Conservation (phyloP, 2,329 filamentous ascomycete species). For the Aspergillus tamarii region DNA sequence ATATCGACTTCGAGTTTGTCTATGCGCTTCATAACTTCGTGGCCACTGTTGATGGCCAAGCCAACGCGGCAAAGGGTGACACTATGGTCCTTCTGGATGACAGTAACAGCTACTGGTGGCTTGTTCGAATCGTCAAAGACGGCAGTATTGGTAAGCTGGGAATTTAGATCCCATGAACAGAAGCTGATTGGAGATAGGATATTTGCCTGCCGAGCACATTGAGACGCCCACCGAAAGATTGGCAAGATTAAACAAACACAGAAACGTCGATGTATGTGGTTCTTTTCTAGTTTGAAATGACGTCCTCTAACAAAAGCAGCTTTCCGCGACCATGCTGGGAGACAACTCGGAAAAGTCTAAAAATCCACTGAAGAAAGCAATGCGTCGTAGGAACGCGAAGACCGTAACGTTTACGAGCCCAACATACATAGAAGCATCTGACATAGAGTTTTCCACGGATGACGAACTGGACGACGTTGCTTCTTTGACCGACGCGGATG, state of each 20-base stretch:
- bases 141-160: conserved; percentile 75
- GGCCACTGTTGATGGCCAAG: conserved; percentile 95
- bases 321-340: conserved; percentile 71
- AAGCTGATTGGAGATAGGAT: conserved; percentile 62
- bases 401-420: conserved; percentile 83
- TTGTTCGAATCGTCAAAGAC: conserved; percentile 95
- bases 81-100: conserved; percentile 98
- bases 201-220: conserved; percentile 95
- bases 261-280: conserved; percentile 86
- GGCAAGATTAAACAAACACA: conserved; percentile 92
- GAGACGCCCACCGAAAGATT: conserved; percentile 95
- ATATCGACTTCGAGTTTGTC: conserved; percentile 99
- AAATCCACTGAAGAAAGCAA: conserved; percentile 80
- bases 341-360: conserved; percentile 79
- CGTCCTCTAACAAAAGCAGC: conserved; percentile 45
- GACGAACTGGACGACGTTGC: conserved; percentile 65
- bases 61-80: conserved; percentile 96
- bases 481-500: conserved; percentile 51
- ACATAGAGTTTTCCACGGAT: conserved; percentile 80
- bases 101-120: conserved; percentile 99
- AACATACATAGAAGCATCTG: conserved; percentile 85
- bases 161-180: conserved; percentile 21
- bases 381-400: conserved; percentile 80
- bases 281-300: conserved; percentile 5
- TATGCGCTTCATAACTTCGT: conserved; percentile 98